Evolutionary conservation across 2,329 filamentous ascomycete species (phyloP).

Genomic region (Exserohilum turcica): DNA sequence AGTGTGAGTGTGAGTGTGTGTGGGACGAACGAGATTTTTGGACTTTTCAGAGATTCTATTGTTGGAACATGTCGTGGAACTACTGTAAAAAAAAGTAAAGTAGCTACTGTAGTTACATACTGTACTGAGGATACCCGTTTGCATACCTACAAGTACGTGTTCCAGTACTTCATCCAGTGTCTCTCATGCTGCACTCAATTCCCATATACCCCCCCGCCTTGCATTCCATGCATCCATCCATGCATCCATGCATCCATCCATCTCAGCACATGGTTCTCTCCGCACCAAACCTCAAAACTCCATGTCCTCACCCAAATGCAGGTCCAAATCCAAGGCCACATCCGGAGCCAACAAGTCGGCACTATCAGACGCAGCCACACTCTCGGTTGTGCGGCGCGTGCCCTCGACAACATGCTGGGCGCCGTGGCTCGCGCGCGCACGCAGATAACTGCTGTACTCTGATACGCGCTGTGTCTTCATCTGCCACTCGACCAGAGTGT

Average conservation of each 20-base stretch:
- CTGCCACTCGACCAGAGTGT: slow-evolving; percentile 23
- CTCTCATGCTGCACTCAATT: not conserved
- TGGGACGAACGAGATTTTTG: too few species aligned
- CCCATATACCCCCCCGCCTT: not conserved
- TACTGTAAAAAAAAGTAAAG: too few species aligned
- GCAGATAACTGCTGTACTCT: slow-evolving; percentile 28
- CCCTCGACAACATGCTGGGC: slow-evolving; percentile 12
- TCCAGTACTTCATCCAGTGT: not conserved
- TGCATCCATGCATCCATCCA: too few species aligned
- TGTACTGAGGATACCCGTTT: too few species aligned
- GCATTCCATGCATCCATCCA: too few species aligned
- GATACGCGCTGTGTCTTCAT: slow-evolving; percentile 25
- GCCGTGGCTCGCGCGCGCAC: slow-evolving; percentile 19
- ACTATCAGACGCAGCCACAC: not conserved
- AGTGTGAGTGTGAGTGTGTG: too few species aligned
- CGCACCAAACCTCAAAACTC: not conserved
- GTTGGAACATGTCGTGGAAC: not conserved
- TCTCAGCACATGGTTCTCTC: not conserved
- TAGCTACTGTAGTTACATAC: too few species aligned
- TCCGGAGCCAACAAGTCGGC: not conserved
- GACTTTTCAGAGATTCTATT: not conserved
- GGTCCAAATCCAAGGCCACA: not conserved
- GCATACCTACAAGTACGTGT: too few species aligned
- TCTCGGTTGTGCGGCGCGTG: not conserved
- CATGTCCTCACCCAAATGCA: not conserved